Conservation (phyloP, 805 yeast genomes). For the Metschnikowia kunwiensis region DNA sequence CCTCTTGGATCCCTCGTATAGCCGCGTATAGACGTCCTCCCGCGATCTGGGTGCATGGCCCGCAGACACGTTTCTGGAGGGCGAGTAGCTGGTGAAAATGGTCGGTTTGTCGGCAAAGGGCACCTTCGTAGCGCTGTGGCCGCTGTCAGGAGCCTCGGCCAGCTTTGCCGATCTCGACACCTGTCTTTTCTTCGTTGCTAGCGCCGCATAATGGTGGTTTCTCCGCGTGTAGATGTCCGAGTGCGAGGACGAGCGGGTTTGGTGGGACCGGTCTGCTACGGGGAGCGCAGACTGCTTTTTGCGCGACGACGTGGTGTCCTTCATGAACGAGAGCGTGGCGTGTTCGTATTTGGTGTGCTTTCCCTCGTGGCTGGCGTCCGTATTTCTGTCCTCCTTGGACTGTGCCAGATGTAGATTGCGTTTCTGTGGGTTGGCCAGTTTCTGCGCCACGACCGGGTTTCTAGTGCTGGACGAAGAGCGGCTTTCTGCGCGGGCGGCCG, state of each 20-base stretch:
- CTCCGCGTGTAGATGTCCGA: conserved; percentile 14
- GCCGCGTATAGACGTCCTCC: conserved; percentile 15
- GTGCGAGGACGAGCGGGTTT: conserved; percentile 14
- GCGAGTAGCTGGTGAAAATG: conserved; percentile 10
- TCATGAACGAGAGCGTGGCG: conserved; percentile 36
- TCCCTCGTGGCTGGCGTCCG: background rate
- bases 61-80: conserved; percentile 9
- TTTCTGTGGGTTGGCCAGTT: conserved; percentile 2
- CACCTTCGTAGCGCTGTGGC: background rate
- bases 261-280: conserved; percentile 1
- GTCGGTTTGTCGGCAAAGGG: conserved; percentile 12
- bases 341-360: conserved; percentile 12
- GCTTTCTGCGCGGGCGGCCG: conserved; percentile 25
- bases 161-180: conserved; percentile 3
- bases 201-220: conserved; percentile 10
- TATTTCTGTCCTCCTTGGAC: conserved; percentile 4
- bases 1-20: conserved; percentile 10
- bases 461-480: conserved; percentile 9
- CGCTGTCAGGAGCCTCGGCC: conserved; percentile 1
- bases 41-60: conserved; percentile 3
- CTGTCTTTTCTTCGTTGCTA: conserved; percentile 13
- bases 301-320: conserved; percentile 37
- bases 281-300: conserved; percentile 23
- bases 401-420: conserved; percentile 13
- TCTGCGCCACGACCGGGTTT: background rate